Base-by-base conservation (phyloP, 495 filamentous ascomycete species). In the Neurospora intermedia region DNA sequence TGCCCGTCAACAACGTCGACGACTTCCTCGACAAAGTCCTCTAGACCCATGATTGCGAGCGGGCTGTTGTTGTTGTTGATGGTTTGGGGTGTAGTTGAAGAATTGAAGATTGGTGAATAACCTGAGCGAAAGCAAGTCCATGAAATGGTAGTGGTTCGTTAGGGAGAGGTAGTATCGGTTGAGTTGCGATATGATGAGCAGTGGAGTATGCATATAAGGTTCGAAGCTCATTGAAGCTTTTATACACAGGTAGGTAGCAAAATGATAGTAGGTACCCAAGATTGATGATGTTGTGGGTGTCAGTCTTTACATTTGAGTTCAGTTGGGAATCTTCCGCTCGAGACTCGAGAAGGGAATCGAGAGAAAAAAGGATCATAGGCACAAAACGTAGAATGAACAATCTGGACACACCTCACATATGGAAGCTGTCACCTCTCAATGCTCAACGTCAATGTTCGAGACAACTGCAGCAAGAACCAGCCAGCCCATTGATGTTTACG, bases 1-100 rank as follows among this genome's bases (percentile, higher is more conserved):
- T 78, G 76, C 39, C 78, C 75, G 27, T 76, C 77, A 48, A 77
- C 72, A 35, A 73, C 75, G 69, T 78, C 62, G 74, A 79, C 77
- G 39, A 79, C 69, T 59, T 80, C 73, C 72, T 82, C 72, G 71
- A 78, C 39, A 8, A 74, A 72, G 40, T 76, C 74, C 43, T 48
- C 72, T 35, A 74, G 23, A 23, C 72, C 69, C 69, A 74, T 73
- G 8, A n/a, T 73, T 16, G n/a, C 8, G 3, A 41, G 40, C 9
- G 9, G 9, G 9, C 9, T 11, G 18, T 42, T 2, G 4, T 35
- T 38, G 35, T 70, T 35, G 5, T 13, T 48, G 46, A 0, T 23
- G 18, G 3, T 5, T 27, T 23, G 8, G 46, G 46, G 8, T 27
- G 23, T 62, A 6, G 6, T 2, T 31, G 54, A 62, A 5, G 10